Evolutionary conservation across 129 eudicot genomes (phyloP), one percentile per base, ranked within the genome.

Genomic region (Escallonia rubra): DNA sequence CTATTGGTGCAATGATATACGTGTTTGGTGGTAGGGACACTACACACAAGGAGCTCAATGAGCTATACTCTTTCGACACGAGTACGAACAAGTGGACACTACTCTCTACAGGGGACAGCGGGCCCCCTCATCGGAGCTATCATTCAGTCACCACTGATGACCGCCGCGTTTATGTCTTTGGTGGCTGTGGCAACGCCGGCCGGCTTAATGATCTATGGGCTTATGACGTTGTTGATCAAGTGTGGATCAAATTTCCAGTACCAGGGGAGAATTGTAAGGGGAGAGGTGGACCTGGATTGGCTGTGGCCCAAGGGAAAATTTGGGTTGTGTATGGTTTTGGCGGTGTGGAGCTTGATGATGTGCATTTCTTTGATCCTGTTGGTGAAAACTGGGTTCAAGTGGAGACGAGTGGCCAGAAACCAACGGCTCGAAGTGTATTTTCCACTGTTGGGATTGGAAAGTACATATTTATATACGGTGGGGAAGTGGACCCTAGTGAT

Each of bases 401-500:
- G 2, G 96, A 89, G 78, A 89, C 95, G 15, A 70, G 58, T 1
- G 99, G 99, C 0, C 83, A 93, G 46, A 93, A 89, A 57, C 99
- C 98, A 3, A 80, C 86, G 0, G 85, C 93, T 5, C 73, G 99
- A 47, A 89, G 96, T 61, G 95, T 93, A 41, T 93, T 89, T 73
- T 87, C 99, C 10, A 80, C 79, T 0, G 72, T 79, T 72, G 88
- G 63, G 34, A 77, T 89, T 38, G 99, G 96, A 65, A 89, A 93
- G 74, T 72, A 74, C 47, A 77, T 89, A 43, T 72, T 71, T 14
- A 65, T 86, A 8, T 84, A 71, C 43, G 99, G 99, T 69, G 99
- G 96, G 54, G 99, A 93, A 70, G 84, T 93, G 67, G 99, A 93
- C 72, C 99, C 99, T 1, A 93, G 99, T 70, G 96, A 93, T 80